Conservation (phyloP, 495 filamentous ascomycete species). For the Gamarada debralockiae region DNA sequence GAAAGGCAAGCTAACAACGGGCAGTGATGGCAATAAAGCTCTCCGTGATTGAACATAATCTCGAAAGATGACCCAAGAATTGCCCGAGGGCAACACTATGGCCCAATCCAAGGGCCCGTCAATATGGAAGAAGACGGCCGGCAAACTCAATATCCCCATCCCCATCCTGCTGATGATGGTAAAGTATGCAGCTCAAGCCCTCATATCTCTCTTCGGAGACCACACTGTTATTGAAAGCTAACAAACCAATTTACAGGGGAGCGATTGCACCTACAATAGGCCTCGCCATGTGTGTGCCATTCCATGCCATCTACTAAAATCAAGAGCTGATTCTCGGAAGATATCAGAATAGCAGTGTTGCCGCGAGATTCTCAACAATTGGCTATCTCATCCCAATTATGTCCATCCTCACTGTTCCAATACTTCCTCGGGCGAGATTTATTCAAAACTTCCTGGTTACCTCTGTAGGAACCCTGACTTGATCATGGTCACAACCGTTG, state of each 20-base stretch:
- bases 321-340: neutral
- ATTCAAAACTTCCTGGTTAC: neutral
- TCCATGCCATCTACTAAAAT: neutral
- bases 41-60: neutral
- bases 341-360: conserved; percentile 1
- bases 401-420: neutral
- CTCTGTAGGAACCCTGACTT: neutral
- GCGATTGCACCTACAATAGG: neutral
- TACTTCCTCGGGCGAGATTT: conserved; percentile 4
- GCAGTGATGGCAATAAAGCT: too few relatives aligned
- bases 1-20: too few relatives aligned
- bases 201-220: neutral
- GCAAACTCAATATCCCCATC: neutral
- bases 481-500: neutral
- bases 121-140: neutral
- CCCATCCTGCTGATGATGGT: neutral
- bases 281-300: neutral
- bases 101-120: neutral
- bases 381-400: conserved; percentile 2
- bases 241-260: neutral
- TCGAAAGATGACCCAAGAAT: neutral
- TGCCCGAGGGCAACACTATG: neutral
- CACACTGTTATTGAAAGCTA: neutral
- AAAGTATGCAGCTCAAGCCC: neutral
- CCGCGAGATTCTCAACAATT: neutral